Percentiles rank a stretch among this genome's conserved stretches.
phyloP scores from a whole-genome alignment of 805 yeast species.

The Millerago galiae region DNA sequence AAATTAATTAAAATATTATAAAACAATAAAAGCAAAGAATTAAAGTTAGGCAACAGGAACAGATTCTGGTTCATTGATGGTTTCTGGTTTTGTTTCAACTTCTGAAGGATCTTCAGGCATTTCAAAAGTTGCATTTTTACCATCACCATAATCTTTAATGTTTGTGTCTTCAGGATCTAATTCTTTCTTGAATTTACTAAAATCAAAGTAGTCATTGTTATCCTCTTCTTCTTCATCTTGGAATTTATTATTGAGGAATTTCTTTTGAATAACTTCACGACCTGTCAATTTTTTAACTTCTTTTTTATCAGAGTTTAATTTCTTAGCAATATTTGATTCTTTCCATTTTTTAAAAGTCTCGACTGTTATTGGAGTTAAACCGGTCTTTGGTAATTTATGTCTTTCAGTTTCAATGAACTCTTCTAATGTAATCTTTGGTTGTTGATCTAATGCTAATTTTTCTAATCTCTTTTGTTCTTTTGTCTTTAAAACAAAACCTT shows the following conservation, averaged over 20 bases:
- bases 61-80: not conserved
- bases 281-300: slow-evolving; percentile 47
- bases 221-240: slow-evolving; percentile 10
- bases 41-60: not conserved
- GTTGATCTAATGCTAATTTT: slow-evolving; percentile 72
- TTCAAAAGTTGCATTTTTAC: slow-evolving; percentile 26
- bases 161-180: slow-evolving; percentile 16
- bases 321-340: slow-evolving; percentile 54
- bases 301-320: slow-evolving; percentile 35
- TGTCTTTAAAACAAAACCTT: slow-evolving; percentile 94
- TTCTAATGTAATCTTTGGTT: slow-evolving; percentile 89
- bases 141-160: slow-evolving; percentile 12
- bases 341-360: slow-evolving; percentile 85
- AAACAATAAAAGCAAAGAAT: not conserved
- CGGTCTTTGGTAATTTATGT: slow-evolving; percentile 63
- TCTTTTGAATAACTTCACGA: slow-evolving; percentile 58
- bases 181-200: slow-evolving; percentile 30
- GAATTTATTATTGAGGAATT: slow-evolving; percentile 34
- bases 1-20: too few species aligned
- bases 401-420: slow-evolving; percentile 95
- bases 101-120: slow-evolving; percentile 22
- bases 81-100: slow-evolving; percentile 2
- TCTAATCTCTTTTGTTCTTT: slow-evolving; percentile 92
- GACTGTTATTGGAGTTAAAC: slow-evolving; percentile 80
- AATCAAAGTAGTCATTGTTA: slow-evolving; percentile 30